Evolutionary conservation across 2,329 filamentous ascomycete species (phyloP), one percentile per base, ranked within the genome.

Genomic region (Diaporthe capsici): DNA sequence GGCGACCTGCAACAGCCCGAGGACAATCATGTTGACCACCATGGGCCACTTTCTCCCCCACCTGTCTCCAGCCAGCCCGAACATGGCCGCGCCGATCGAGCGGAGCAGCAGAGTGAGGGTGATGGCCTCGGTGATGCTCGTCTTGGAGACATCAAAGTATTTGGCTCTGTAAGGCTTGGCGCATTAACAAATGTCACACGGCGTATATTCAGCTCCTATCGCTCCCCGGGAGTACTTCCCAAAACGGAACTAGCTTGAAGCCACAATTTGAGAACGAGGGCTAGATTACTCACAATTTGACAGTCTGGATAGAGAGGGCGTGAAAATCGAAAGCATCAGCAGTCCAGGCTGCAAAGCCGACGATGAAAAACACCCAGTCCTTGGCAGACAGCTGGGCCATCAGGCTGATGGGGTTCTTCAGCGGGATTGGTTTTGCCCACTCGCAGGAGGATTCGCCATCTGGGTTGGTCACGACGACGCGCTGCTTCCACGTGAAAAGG

Each of bases 301-400:
- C 89, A 4, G 94, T 94, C 82, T 95, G 94, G 78, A 96, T 94
- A 6, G 92, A 94, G 12, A 96, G 88, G 37, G 94, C 93, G 84
- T 95, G 94, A 82, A 96, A 96, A 83, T 95, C 94, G 82, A 96
- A 96, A 4, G 94, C 94, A 82, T 96, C 94, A 74, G 94, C 94
- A 1, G 91, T 94, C 94, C 94, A 96, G 22, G 94, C 92, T 47
- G 89, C 84, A 81, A 96, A 92, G 4, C 94, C 94, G 15, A 95
- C 92, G 55, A 94, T 78, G 85, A 96, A 92, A 86, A 94, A 95
- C 22, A 94, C 81, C 94, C 94, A 96, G 81, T 94, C 92, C 76
- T 88, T 90, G 34, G 86, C 85, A 4, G 87, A 89, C 22, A 97
- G 88, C 83, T 92, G 88, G 39, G 87, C 88, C 77, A 95, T 86